Evolutionary conservation across 208 protist genomes (phyloP).

Genomic region (Spironucleus salmonicida): DNA sequence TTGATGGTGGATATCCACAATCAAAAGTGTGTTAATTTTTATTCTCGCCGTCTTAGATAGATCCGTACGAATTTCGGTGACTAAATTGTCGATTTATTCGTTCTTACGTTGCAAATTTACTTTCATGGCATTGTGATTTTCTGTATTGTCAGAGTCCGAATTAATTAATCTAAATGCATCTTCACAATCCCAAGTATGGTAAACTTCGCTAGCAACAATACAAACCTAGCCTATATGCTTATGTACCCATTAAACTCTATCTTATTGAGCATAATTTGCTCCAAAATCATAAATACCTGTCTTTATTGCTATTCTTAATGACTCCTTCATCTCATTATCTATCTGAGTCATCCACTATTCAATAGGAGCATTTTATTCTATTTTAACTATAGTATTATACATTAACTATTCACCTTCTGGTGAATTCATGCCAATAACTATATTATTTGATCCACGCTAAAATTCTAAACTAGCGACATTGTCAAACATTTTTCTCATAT

Average conservation of each 20-base stretch:
- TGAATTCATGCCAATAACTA: constrained; percentile 76
- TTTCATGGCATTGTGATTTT: constrained; percentile 86
- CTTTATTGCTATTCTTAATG: constrained; percentile 78
- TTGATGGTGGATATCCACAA: constrained; percentile 94
- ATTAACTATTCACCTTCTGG: constrained; percentile 75
- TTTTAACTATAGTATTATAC: constrained; percentile 64
- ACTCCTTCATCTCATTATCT: constrained; percentile 71
- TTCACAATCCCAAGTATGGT: constrained; percentile 1
- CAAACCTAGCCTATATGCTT: constrained; percentile 68
- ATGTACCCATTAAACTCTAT: constrained; percentile 10
- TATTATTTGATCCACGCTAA: constrained; percentile 57
- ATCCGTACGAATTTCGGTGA: constrained; percentile 69
- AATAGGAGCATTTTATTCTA: constrained; percentile 65
- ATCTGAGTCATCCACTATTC: constrained; percentile 88
- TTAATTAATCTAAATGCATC: constrained; percentile 34
- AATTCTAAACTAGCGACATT: constrained; percentile 79
- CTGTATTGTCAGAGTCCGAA: constrained; percentile 67
- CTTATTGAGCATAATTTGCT: constrained; percentile 65
- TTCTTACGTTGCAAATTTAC: constrained; percentile 64
- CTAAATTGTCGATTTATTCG: constrained; percentile 75
- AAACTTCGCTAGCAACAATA: constrained; percentile 72
- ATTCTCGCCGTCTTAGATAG: constrained; percentile 70
- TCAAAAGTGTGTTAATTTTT: constrained; percentile 95
- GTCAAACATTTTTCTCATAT: constrained; percentile 96
- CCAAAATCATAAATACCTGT: constrained; percentile 68